Percentiles rank a stretch among this genome's conserved stretches.
Evolutionary conservation across 306 rosid genomes (phyloP).

Genomic region (Myrica gale): DNA sequence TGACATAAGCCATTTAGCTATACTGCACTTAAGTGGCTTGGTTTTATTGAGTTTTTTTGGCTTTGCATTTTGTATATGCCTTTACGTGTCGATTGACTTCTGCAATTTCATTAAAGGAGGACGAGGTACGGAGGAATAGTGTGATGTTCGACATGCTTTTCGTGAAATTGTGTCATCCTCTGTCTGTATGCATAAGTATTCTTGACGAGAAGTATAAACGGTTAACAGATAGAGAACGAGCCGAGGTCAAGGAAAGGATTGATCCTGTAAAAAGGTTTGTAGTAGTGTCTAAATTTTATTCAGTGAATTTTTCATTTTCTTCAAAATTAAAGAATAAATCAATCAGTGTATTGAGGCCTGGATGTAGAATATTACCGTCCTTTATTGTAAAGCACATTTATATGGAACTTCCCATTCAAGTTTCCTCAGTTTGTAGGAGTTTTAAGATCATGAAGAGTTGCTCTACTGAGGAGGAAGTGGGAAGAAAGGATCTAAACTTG

Average conservation of each 20-base stretch:
- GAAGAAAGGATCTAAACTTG: background rate
- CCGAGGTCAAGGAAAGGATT: slow-evolving; percentile 66
- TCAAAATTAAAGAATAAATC: background rate
- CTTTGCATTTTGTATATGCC: slow-evolving; percentile 6
- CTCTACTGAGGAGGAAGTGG: background rate
- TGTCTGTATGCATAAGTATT: slow-evolving; percentile 90
- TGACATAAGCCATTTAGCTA: background rate
- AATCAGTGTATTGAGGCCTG: background rate
- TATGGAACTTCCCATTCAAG: background rate
- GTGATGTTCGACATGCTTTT: slow-evolving; percentile 83
- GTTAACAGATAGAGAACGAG: slow-evolving; percentile 64
- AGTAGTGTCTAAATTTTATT: background rate
- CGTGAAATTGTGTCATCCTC: slow-evolving; percentile 89
- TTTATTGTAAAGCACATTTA: background rate
- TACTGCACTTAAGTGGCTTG: background rate
- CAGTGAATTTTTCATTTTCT: background rate
- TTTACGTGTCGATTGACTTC: slow-evolving; percentile 20
- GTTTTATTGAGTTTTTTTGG: background rate
- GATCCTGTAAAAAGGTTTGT: slow-evolving; percentile 77
- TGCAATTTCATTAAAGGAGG: slow-evolving; percentile 39
- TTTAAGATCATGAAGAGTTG: background rate
- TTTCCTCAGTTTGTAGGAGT: background rate
- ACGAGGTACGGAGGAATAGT: slow-evolving; percentile 74
- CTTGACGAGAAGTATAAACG: slow-evolving; percentile 78
- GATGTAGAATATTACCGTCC: background rate